Evolutionary conservation across 495 filamentous ascomycete species (phyloP).

Genomic region (Tuber brumale): DNA sequence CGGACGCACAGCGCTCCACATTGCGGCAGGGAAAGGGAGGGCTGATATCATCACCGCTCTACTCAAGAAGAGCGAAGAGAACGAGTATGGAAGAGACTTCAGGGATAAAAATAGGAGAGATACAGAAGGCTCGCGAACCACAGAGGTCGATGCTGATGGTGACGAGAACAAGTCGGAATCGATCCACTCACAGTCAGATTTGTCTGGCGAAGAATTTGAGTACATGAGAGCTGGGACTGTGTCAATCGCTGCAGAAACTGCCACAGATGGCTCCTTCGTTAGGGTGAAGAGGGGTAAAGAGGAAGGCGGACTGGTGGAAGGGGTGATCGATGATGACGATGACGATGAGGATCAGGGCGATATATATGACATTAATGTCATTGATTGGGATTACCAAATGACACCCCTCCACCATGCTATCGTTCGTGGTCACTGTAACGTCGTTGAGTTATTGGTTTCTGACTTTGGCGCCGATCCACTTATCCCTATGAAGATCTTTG

Average conservation of each 20-base stretch:
- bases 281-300: conserved; percentile 46
- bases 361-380: conserved; percentile 66
- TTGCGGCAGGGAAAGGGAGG: conserved; percentile 63
- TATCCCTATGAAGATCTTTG: conserved; percentile 57
- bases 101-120: conserved; percentile 50
- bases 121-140: conserved; percentile 22
- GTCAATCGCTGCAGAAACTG: conserved; percentile 35
- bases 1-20: conserved; percentile 69
- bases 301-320: conserved; percentile 45
- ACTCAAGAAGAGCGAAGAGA: conserved; percentile 60
- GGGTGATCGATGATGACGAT: conserved; percentile 43
- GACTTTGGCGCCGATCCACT: conserved; percentile 68
- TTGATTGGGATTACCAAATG: conserved; percentile 62
- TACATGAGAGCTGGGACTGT: conserved; percentile 34
- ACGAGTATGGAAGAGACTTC: conserved; percentile 60
- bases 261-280: conserved; percentile 39
- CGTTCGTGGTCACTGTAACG: conserved; percentile 58
- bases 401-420: conserved; percentile 72
- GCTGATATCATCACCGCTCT: conserved; percentile 63
- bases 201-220: conserved; percentile 1
- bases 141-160: conserved; percentile 12
- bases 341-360: conserved; percentile 59
- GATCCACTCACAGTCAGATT: conserved; percentile 1
- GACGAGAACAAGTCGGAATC: neutral
- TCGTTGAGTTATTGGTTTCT: conserved; percentile 62